phyloP scores from a whole-genome alignment of 257 asterid genomes.

The Solanum phureja region DNA sequence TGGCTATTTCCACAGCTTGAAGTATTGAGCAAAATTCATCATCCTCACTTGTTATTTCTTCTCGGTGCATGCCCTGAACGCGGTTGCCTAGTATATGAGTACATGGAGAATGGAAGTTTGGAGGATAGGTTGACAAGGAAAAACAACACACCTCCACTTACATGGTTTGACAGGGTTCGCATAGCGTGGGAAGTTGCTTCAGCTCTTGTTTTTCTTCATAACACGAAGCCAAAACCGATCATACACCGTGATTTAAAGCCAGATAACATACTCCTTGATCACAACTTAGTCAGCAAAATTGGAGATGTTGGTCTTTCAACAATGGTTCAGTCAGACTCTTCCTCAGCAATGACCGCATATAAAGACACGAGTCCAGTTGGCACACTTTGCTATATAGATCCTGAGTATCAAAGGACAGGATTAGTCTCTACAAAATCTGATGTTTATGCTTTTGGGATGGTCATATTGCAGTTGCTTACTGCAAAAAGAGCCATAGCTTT shows the following conservation, averaged over 20 bases:
- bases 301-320: slow-evolving; percentile 87
- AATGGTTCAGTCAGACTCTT: slow-evolving; percentile 32
- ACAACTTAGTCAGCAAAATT: slow-evolving; percentile 65
- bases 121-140: slow-evolving; percentile 54
- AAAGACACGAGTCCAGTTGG: slow-evolving; percentile 54
- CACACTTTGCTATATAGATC: slow-evolving; percentile 76
- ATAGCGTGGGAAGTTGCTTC: slow-evolving; percentile 92
- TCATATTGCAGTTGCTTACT: slow-evolving; percentile 62
- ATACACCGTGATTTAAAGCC: slow-evolving; percentile 93
- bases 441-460: slow-evolving; percentile 72
- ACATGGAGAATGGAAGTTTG: slow-evolving; percentile 84
- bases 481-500: slow-evolving; percentile 64
- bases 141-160: slow-evolving; percentile 49
- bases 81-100: slow-evolving; percentile 76
- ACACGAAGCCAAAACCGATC: slow-evolving; percentile 59
- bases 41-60: slow-evolving; percentile 80
- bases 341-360: slow-evolving; percentile 12
- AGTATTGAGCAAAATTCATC: slow-evolving; percentile 65
- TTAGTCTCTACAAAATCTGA: slow-evolving; percentile 55
- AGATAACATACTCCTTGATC: slow-evolving; percentile 80
- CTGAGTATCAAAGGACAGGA: slow-evolving; percentile 89
- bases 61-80: slow-evolving; percentile 75
- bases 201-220: slow-evolving; percentile 72
- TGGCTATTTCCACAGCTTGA: slow-evolving; percentile 40
- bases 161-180: slow-evolving; percentile 67